Evolutionary conservation across 148 eudicot genomes (phyloP).

Genomic region (Polygonum aviculare): DNA sequence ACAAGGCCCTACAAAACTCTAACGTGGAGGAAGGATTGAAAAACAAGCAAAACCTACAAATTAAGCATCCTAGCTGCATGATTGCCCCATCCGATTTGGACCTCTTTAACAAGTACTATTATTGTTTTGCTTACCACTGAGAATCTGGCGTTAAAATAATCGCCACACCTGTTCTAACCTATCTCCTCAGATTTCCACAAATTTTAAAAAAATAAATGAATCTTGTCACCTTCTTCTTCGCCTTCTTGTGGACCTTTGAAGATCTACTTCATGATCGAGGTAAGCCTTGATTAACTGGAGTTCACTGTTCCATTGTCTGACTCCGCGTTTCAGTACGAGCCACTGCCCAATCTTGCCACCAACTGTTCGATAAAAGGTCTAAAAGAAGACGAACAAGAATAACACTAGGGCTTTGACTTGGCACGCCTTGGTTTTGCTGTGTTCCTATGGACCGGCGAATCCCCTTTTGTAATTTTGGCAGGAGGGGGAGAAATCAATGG

Average conservation of each 20-base stretch:
- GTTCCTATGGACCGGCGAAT: conserved; percentile 13
- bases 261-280: conserved; percentile 8
- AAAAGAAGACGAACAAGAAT: not conserved
- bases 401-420: not conserved
- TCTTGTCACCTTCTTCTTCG: conserved; percentile 8
- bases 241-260: not conserved
- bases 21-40: not conserved
- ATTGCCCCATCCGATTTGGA: not conserved
- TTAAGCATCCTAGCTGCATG: not conserved
- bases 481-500: conserved; percentile 13
- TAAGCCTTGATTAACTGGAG: not conserved
- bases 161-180: not conserved
- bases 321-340: not conserved
- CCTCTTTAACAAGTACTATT: not conserved
- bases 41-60: not conserved
- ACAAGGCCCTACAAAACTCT: no score
- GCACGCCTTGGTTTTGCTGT: not conserved
- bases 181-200: not conserved
- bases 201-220: conserved; percentile 1
- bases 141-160: not conserved
- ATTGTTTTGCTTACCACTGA: not conserved
- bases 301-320: conserved; percentile 8
- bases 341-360: not conserved
- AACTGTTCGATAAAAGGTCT: conserved; percentile 8
- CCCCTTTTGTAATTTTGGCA: conserved; percentile 14